Base-by-base conservation (phyloP, 176 grass and related monocot genomes). In the Dactylis glomerata region DNA sequence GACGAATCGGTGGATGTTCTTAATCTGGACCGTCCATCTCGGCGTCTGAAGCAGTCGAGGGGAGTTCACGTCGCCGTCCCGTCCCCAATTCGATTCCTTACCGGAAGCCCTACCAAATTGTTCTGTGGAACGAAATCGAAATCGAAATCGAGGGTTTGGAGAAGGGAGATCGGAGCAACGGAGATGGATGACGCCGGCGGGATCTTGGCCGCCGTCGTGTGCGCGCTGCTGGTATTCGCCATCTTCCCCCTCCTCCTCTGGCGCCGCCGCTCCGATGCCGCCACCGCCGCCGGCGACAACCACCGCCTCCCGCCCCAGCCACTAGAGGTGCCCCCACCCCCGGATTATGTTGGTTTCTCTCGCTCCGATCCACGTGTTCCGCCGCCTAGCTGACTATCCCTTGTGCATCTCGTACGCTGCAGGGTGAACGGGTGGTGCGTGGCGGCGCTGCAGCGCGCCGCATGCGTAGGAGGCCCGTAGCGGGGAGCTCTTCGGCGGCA, bases 181-280 rank as follows among this genome's bases (percentile, higher is more conserved):
- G 78, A 81, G 75, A 94, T 94, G 92, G 87, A 93, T 85, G 78
- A 42, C 70, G 16, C 72, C 72, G 87, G 77, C 85, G 92, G 90
- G 32, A 78, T 97, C 30, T 65, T 97, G 14, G 87, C 66, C 13
- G 92, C 77, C 46, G 79, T 88, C 34, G 26, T 95, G 42, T 90
- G 88, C 63, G 76, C 92, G 90, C 84, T 95, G 12, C 51, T 95
- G 3, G 57, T 91, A 47, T 77, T 91, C 33, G 84, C 84, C 47
- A 27, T 98, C 68, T 77, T 98, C 2, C 95, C 92, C 19, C 87
- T 98, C 40, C 79, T 98, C 30, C 90, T 92, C 76, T 95, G 90
- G 92, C 84, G 84, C 79, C 91, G 91, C n/a, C 95, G 92, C 17
- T 86, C 86, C 74, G 83, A 82, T 83, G 73, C 74, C 50, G 73